Conservation (phyloP, 768 basidiomycete genomes). For the Amanita muscaria region DNA sequence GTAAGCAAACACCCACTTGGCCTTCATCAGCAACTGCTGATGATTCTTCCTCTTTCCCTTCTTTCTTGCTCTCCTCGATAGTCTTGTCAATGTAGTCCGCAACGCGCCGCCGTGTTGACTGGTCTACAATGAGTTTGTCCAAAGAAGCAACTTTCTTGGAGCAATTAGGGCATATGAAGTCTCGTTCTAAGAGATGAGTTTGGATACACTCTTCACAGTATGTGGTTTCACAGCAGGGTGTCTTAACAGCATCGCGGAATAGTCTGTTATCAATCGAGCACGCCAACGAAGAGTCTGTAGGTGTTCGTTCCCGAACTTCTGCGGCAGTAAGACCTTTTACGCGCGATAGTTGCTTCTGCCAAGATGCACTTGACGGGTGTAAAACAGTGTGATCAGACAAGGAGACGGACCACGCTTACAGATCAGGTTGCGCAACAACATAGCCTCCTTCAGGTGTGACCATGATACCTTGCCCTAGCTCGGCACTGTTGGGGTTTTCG, state of each 20-base stretch:
- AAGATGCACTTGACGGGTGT: constrained; percentile 57
- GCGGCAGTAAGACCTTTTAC: constrained; percentile 76
- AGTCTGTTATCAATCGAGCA: constrained; percentile 93
- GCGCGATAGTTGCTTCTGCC: constrained; percentile 85
- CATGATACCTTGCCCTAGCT: constrained; percentile 85
- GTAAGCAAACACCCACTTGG: constrained; percentile 24
- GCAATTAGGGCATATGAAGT: constrained; percentile 91
- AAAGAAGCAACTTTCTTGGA: constrained; percentile 79
- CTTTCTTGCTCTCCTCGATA: constrained; percentile 70
- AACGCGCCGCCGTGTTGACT: constrained; percentile 68
- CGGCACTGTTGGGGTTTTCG: constrained; percentile 68
- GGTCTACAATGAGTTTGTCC: constrained; percentile 79
- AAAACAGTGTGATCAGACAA: background rate
- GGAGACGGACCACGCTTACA: constrained; percentile 47
- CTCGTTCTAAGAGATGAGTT: constrained; percentile 86
- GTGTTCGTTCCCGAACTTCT: constrained; percentile 82
- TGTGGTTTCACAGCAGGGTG: constrained; percentile 83
- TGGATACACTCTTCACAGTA: constrained; percentile 99
- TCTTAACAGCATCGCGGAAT: constrained; percentile 89
- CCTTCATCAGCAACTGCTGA: constrained; percentile 18
- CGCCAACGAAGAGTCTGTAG: constrained; percentile 68
- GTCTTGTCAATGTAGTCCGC: constrained; percentile 74
- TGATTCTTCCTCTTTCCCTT: constrained; percentile 38
- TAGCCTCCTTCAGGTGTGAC: constrained; percentile 98
- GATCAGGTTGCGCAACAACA: constrained; percentile 93